These are phyloP conservation scores for Cercospora sp. DNA, from an alignment of 2,329 filamentous ascomycete genomes.

Conservation along the genomic window DNA sequence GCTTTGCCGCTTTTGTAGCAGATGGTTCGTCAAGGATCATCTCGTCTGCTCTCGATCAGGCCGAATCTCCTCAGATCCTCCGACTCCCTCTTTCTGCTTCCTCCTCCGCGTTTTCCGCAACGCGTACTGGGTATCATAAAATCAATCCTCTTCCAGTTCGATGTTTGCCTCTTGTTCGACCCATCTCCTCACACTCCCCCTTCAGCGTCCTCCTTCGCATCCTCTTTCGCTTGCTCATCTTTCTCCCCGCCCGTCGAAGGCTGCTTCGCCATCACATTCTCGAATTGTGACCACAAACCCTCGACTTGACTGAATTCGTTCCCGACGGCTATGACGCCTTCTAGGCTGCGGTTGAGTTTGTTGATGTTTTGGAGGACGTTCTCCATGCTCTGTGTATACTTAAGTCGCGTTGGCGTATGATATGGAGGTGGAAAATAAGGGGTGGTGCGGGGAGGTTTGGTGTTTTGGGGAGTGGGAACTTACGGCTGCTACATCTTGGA, in stretches of 20 bases:
- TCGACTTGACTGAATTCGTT: conserved; percentile 98
- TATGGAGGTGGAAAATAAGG: no score
- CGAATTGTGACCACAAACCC: conserved; percentile 94
- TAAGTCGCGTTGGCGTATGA: no score
- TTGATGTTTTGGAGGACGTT: conserved; percentile 95
- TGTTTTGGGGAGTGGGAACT: no score
- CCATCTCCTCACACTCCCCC: neutral
- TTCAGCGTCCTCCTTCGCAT: conserved; percentile 32
- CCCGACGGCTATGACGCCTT: conserved; percentile 85
- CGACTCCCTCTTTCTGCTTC: neutral
- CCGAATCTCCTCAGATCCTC: neutral
- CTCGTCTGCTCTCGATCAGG: no score
- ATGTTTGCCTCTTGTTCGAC: neutral
- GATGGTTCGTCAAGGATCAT: neutral
- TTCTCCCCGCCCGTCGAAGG: conserved; percentile 48
- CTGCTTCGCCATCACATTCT: conserved; percentile 87
- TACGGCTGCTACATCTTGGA: conserved; percentile 72
- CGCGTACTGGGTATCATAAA: neutral
- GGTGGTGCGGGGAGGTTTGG: no score
- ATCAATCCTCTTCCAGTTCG: neutral
- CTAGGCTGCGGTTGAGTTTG: conserved; percentile 85
- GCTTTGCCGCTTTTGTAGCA: neutral
- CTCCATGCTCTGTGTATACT: conserved; percentile 65
- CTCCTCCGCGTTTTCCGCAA: neutral
- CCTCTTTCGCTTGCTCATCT: conserved; percentile 29